Evolutionary conservation across 1,284 basidiomycete genomes (phyloP).

Genomic region (Microbotryum lychnidis-dioicae): DNA sequence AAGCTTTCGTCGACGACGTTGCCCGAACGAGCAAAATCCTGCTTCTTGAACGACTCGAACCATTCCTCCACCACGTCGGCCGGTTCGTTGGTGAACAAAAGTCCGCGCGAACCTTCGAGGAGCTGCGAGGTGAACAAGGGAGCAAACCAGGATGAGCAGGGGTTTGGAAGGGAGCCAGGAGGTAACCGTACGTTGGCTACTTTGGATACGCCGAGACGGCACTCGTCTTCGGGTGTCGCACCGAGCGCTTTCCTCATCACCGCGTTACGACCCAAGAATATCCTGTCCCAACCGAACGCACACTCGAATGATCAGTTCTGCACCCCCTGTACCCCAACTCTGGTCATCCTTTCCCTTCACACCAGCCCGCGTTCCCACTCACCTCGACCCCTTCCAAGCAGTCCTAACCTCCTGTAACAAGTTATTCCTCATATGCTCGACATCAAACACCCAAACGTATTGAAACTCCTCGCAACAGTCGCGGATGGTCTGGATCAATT

Average conservation of each 20-base stretch:
- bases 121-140: slow-evolving; percentile 48
- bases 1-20: slow-evolving; percentile 69
- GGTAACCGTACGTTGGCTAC: slow-evolving; percentile 62
- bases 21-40: slow-evolving; percentile 86
- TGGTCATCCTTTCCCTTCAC: too few relatives aligned
- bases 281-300: slow-evolving; percentile 41
- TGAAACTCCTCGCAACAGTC: slow-evolving; percentile 73
- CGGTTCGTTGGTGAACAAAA: slow-evolving; percentile 82
- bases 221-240: slow-evolving; percentile 74
- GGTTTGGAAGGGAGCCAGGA: background rate
- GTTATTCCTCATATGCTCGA: slow-evolving; percentile 89
- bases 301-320: background rate
- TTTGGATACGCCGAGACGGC: slow-evolving; percentile 67
- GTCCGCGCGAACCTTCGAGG: slow-evolving; percentile 85
- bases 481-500: slow-evolving; percentile 75
- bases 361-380: background rate
- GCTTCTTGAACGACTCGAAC: slow-evolving; percentile 83
- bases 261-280: slow-evolving; percentile 86
- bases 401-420: slow-evolving; percentile 88
- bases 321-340: background rate
- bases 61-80: slow-evolving; percentile 85
- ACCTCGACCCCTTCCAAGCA: slow-evolving; percentile 68
- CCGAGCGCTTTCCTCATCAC: slow-evolving; percentile 97
- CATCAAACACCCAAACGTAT: slow-evolving; percentile 90
- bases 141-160: too few relatives aligned